These are phyloP conservation scores for Lanmaoa rubissima DNA, from an alignment of 768 basidiomycete genomes.

Conservation along the genomic window DNA sequence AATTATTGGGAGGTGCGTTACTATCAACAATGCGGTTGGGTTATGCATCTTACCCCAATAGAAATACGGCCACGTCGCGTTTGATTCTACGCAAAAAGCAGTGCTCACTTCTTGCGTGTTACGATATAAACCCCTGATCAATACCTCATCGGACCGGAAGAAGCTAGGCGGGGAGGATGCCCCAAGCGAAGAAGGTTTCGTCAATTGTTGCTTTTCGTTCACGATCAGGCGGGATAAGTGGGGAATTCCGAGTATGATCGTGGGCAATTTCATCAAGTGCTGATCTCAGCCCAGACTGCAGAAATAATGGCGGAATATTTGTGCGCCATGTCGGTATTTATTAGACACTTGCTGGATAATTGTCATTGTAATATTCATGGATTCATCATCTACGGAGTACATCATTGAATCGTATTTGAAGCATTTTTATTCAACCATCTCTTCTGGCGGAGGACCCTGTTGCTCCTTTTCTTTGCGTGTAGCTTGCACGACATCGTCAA, in stretches of 20 bases:
- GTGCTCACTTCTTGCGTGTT: constrained; percentile 90
- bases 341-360: constrained; percentile 7
- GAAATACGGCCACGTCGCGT: constrained; percentile 95
- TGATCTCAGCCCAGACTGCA: constrained; percentile 21
- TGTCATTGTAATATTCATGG: constrained; percentile 15
- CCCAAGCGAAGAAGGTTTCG: constrained; percentile 66
- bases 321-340: constrained; percentile 4
- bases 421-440: constrained; percentile 39
- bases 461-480: constrained; percentile 64
- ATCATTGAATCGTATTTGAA: neutral
- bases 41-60: constrained; percentile 29
- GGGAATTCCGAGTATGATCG: constrained; percentile 89
- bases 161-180: constrained; percentile 25
- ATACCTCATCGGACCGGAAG: constrained; percentile 34
- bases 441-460: constrained; percentile 51
- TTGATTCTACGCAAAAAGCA: constrained; percentile 89
- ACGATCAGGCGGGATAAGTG: constrained; percentile 82
- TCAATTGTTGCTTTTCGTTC: constrained; percentile 91
- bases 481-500: constrained; percentile 94
- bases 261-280: constrained; percentile 83
- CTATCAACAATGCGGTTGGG: neutral
- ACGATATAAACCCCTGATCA: constrained; percentile 69
- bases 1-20: constrained; percentile 91
- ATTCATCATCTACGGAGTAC: neutral
- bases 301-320: neutral